Conservation (phyloP, 805 yeast species). For the Zygoascus bituminiphila region DNA sequence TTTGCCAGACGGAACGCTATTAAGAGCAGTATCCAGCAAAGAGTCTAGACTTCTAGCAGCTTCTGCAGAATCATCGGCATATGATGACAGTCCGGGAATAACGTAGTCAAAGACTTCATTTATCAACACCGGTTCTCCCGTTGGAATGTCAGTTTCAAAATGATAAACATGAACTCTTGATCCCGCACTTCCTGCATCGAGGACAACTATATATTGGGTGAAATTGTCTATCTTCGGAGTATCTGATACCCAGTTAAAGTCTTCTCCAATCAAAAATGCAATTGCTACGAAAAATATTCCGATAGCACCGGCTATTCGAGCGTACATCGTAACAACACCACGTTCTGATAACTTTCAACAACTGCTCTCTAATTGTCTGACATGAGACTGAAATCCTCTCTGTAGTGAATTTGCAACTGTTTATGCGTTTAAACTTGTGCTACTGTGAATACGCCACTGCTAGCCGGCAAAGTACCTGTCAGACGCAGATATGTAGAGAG, state of each 20-base stretch:
- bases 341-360: too few relatives aligned
- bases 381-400: too few relatives aligned
- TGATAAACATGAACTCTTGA: conserved; percentile 89
- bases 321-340: neutral
- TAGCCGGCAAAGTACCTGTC: too few relatives aligned
- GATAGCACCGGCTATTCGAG: neutral
- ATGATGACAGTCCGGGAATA: conserved; percentile 84
- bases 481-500: too few relatives aligned
- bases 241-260: neutral
- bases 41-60: conserved; percentile 87
- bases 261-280: neutral
- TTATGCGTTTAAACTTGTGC: too few relatives aligned
- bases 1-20: conserved; percentile 59
- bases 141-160: conserved; percentile 51
- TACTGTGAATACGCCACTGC: too few relatives aligned
- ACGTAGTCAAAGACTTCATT: conserved; percentile 77
- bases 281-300: neutral
- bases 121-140: conserved; percentile 68
- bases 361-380: too few relatives aligned
- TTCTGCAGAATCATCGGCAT: conserved; percentile 63
- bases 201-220: conserved; percentile 72
- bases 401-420: too few relatives aligned
- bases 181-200: conserved; percentile 97
- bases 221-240: neutral
- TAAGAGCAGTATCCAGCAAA: conserved; percentile 63